A percentile compares a stretch with the other conserved stretches of the same genome.
Conservation (phyloP, 257 asterid genomes). For the Solanum neorickii region DNA sequence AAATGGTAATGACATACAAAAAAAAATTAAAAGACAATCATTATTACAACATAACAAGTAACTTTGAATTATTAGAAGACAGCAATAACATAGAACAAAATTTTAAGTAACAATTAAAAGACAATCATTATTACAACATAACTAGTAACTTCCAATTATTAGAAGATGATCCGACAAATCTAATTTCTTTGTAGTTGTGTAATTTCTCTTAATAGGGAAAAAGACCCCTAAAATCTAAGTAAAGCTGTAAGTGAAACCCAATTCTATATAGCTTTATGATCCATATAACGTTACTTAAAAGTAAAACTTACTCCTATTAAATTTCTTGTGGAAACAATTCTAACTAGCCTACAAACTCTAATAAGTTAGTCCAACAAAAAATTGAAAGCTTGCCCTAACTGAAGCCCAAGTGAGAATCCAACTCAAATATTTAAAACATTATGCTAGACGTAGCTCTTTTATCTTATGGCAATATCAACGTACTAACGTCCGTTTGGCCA, state of each 20-base stretch:
- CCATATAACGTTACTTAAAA: not conserved
- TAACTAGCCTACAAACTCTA: not conserved
- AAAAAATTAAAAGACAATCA: too few relatives aligned
- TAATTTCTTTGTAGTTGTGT: not conserved
- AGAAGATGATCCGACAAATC: not conserved
- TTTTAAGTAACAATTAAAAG: too few relatives aligned
- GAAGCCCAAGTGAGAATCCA: not conserved
- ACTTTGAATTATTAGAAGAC: not conserved
- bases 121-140: not conserved
- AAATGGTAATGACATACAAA: too few relatives aligned
- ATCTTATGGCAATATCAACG: not conserved
- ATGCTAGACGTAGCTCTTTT: not conserved
- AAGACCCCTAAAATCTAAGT: not conserved
- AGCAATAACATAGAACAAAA: too few relatives aligned
- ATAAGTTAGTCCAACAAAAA: not conserved
- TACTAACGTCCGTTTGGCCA: too few relatives aligned
- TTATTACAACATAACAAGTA: not conserved
- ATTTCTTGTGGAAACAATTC: not conserved
- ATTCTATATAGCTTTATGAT: not conserved
- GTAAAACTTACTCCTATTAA: too few relatives aligned
- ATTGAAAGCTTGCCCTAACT: not conserved
- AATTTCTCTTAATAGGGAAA: not conserved
- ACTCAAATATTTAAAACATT: too few relatives aligned
- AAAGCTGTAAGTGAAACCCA: not conserved
- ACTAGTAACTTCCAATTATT: not conserved